Evolutionary conservation across 148 eudicot species (phyloP), one percentile per base, ranked within the genome.

Genomic region (Vaccinium vitisidaea): DNA sequence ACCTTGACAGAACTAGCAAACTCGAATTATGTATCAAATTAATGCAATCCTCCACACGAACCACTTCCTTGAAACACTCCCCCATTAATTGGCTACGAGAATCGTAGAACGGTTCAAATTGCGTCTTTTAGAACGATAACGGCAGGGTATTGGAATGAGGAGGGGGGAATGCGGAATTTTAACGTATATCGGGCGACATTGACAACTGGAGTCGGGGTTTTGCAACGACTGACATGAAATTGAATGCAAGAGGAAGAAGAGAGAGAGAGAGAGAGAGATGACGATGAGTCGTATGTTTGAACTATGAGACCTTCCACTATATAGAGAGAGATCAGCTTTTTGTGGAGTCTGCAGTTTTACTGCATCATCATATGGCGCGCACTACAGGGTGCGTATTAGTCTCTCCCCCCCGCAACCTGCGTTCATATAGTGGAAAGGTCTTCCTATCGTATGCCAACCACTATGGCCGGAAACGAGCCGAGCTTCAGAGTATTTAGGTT

Each of bases 151-250:
- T 1, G 16, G 25, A 27, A 67, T 30, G 27, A 67, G 73, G 2
- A 8, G 46, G 19, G 73, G 39, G 77, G 21, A 7, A 65, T 77
- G 73, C 70, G 23, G 73, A 83, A 49, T 83, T 91, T 86, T 58
- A 91, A 80, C 97, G 86, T 65, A 93, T 92, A 90, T 92, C 94
- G 84, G 90, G 91, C 67, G 93, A 92, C 97, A 95, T 90, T 77
- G 87, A 88, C 58, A 67, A 84, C 79, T 27, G 30, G 27, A 76
- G 27, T 39, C 18, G 19, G 4, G 32, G 23, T 6, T 19, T 36
- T 10, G 78, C 50, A 15, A 21, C 46, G 46, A 43, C 46, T 43
- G 46, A 43, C 46, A 43, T 43, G 46, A 61, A 61, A 56, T 15
- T 15, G 59, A 56, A 56, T 54, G 12, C 59, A 56, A 56, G 19